These are phyloP conservation scores for Ophiostoma pallidulum DNA, from an alignment of 2,329 filamentous ascomycete genomes.

Conservation along the genomic window DNA sequence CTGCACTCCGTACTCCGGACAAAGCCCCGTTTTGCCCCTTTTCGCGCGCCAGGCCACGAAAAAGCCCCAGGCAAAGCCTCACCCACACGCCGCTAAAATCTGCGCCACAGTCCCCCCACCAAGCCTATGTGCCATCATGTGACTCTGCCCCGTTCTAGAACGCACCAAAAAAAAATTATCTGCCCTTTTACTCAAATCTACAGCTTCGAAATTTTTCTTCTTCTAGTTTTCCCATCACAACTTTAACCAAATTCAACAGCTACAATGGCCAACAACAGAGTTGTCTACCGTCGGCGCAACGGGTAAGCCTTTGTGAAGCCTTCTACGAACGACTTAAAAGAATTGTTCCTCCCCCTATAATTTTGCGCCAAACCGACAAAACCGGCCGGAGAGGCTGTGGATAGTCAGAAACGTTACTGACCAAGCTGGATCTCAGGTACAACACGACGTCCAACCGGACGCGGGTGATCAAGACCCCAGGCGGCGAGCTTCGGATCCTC, in stretches of 20 bases:
- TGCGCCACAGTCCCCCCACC: neutral
- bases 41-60: too few species aligned
- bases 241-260: slow-evolving; percentile 30
- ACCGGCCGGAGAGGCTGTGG: too few species aligned
- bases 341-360: too few species aligned
- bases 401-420: too few species aligned
- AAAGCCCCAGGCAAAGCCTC: too few species aligned
- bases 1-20: too few species aligned
- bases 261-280: slow-evolving; percentile 51
- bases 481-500: slow-evolving; percentile 88
- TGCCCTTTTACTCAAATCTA: slow-evolving; percentile 5
- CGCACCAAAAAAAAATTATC: slow-evolving; percentile 18
- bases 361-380: too few species aligned
- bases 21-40: too few species aligned
- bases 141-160: slow-evolving; percentile 9
- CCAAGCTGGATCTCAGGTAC: slow-evolving; percentile 54
- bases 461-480: slow-evolving; percentile 90
- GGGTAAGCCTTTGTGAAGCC: slow-evolving; percentile 50
- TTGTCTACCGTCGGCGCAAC: slow-evolving; percentile 69
- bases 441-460: slow-evolving; percentile 98
- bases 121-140: slow-evolving; percentile 15
- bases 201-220: slow-evolving; percentile 6
- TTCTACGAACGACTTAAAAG: too few species aligned
- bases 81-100: neutral
- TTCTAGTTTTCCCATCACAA: slow-evolving; percentile 5